Conservation (phyloP, 2,329 filamentous ascomycete species). For the Apiospora hydei region DNA sequence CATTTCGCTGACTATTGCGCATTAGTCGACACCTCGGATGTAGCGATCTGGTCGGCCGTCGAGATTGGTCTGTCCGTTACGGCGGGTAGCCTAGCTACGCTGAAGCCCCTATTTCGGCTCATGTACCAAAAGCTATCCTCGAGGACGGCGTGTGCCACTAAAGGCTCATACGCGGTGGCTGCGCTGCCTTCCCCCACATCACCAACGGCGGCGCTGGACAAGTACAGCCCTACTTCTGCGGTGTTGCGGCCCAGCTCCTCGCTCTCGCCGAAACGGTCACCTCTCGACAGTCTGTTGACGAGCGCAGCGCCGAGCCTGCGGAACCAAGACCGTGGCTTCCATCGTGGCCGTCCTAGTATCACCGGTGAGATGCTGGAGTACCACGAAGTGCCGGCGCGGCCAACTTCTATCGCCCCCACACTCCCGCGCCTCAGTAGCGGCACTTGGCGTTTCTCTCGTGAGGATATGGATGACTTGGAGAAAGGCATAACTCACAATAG, state of each 20-base stretch:
- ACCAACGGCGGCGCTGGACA: no score
- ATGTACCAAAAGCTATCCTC: not conserved
- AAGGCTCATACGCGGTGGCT: not conserved
- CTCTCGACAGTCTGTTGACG: not conserved
- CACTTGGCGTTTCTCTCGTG: not conserved
- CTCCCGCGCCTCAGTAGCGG: not conserved
- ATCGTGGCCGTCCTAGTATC: not conserved
- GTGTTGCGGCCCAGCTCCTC: not conserved
- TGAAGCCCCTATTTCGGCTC: slow-evolving; percentile 27
- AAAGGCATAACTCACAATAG: not conserved
- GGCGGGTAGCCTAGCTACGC: slow-evolving; percentile 26
- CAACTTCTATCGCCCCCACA: not conserved
- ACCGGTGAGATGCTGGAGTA: not conserved
- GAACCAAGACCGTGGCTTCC: not conserved
- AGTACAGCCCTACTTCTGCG: not conserved
- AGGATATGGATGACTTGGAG: not conserved
- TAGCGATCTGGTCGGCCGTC: slow-evolving; percentile 27
- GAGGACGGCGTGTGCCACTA: not conserved
- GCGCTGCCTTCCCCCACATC: not conserved
- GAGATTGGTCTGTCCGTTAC: slow-evolving; percentile 25
- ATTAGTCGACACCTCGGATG: slow-evolving; percentile 18
- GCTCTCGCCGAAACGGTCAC: not conserved
- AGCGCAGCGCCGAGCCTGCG: not conserved
- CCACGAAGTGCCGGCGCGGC: not conserved
- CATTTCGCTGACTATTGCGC: not conserved